Percentiles rank a stretch among this genome's conserved stretches.
Conservation (phyloP, 306 rosid genomes). For the Ormosia semicastrata region DNA sequence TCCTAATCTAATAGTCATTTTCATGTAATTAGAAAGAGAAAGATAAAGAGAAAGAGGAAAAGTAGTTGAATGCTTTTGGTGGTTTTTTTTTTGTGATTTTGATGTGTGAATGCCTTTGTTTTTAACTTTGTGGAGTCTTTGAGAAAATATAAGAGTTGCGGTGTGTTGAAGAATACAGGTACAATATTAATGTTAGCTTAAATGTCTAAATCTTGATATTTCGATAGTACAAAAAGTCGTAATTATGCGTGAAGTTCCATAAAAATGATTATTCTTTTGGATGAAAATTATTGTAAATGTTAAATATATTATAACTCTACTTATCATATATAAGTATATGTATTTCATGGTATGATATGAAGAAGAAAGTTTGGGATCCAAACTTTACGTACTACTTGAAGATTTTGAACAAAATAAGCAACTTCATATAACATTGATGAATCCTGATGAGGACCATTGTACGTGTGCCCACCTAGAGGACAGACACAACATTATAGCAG, state of each 20-base stretch:
- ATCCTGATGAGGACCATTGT: background rate
- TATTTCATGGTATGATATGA: no score
- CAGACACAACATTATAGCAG: background rate
- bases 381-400: background rate
- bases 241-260: background rate
- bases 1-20: conserved; percentile 3
- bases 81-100: no score
- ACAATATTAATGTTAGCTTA: background rate
- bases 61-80: background rate
- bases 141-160: background rate
- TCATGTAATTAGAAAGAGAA: background rate
- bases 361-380: background rate
- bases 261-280: background rate
- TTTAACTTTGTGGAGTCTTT: background rate
- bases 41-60: background rate
- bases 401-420: background rate
- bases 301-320: no score
- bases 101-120: background rate
- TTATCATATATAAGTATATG: no score
- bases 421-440: background rate
- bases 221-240: background rate
- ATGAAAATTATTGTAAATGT: background rate
- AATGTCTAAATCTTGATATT: background rate
- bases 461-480: background rate
- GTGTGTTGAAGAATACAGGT: background rate